A percentile compares a stretch with the other conserved stretches of the same genome.
These are phyloP conservation scores for Saccharomycopsis oosterbeekiorum DNA, from an alignment of 805 yeast species.

Conservation along the genomic window DNA sequence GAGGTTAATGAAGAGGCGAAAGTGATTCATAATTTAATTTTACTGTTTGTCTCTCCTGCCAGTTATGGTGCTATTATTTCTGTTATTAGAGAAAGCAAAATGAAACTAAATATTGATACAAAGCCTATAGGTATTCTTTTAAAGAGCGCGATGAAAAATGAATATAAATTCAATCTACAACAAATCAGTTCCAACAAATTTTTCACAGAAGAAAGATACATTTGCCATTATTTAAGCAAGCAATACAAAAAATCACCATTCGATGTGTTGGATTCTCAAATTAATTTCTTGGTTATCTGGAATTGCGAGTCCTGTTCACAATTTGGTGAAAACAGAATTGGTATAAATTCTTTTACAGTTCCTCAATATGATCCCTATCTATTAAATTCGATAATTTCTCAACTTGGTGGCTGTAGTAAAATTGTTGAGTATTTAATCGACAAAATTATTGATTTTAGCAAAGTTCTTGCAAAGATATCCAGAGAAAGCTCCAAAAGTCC, in stretches of 20 bases:
- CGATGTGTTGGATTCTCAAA: conserved; percentile 1
- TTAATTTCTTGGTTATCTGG: conserved; percentile 12
- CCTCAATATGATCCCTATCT: conserved; percentile 12
- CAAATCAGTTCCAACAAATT: conserved; percentile 7
- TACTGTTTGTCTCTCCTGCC: conserved; percentile 12
- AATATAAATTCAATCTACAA: conserved; percentile 8
- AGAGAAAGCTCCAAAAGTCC: background rate
- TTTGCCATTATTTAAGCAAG: conserved; percentile 3
- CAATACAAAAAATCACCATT: conserved; percentile 1
- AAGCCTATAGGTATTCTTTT: conserved; percentile 1
- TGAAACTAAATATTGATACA: background rate
- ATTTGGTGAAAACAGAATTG: background rate
- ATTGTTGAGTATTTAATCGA: background rate
- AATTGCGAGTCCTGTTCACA: background rate
- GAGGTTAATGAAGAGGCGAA: conserved; percentile 21
- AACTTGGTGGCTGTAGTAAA: conserved; percentile 1
- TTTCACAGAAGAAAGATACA: conserved; percentile 4
- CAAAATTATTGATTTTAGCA: background rate
- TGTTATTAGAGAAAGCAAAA: background rate
- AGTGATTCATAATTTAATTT: conserved; percentile 15
- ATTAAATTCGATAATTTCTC: background rate
- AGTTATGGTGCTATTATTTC: conserved; percentile 3
- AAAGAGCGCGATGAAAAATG: conserved; percentile 3
- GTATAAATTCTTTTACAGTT: background rate
- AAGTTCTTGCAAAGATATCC: background rate